Percentiles rank a stretch among this genome's conserved stretches.
phyloP scores from a whole-genome alignment of 1,284 basidiomycete species.

The Cutaneotrichosporon cutaneum region DNA sequence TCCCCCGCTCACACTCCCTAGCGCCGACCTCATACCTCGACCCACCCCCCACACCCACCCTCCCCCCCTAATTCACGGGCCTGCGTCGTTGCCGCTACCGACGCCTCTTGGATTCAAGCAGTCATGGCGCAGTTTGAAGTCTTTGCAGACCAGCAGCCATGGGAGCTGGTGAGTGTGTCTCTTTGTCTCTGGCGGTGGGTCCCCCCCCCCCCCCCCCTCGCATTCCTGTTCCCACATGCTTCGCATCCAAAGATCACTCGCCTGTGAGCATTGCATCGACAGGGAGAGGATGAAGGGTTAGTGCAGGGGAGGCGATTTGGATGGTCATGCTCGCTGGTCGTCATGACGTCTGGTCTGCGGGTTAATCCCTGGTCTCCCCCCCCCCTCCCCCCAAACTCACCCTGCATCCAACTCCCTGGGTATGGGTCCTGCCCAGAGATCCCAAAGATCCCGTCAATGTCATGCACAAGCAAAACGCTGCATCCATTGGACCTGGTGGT shows the following conservation, averaged over 20 bases:
- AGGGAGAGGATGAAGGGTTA: not conserved
- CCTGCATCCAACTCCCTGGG: not conserved
- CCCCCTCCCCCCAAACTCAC: not conserved
- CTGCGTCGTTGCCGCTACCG: not conserved
- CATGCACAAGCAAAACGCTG: not conserved
- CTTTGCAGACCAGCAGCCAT: constrained; percentile 21
- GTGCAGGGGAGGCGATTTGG: not conserved
- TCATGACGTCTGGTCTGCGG: not conserved
- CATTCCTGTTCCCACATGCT: not conserved
- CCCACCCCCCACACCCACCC: not conserved
- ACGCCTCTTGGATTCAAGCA: not conserved
- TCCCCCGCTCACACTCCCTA: not conserved
- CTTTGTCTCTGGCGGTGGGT: not conserved
- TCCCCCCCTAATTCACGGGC: not conserved
- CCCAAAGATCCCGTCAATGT: not conserved
- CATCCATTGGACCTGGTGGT: not conserved
- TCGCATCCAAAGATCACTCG: not conserved
- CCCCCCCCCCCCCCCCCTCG: too few species aligned
- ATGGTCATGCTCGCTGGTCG: not conserved
- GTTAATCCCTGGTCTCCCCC: not conserved
- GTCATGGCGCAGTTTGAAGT: constrained; percentile 17
- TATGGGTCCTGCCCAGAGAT: not conserved
- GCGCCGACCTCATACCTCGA: not conserved
- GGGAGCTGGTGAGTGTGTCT: constrained; percentile 25
- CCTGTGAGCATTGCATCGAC: not conserved